These are phyloP conservation scores for Lentinula detonsa DNA, from an alignment of 768 basidiomycete species.

Conservation along the genomic window DNA sequence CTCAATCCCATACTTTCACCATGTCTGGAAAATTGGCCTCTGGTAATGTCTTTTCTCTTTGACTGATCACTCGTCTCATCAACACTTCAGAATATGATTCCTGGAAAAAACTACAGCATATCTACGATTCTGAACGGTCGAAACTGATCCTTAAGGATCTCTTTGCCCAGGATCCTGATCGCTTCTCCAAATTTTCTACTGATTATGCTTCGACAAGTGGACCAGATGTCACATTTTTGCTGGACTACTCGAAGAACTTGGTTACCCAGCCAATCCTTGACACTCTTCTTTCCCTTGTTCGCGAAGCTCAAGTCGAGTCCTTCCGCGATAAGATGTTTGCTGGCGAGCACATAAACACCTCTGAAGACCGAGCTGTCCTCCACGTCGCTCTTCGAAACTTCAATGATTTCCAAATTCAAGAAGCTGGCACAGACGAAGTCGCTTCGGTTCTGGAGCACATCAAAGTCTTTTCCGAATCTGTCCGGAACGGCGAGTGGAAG, in stretches of 20 bases:
- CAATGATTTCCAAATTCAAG: constrained; percentile 69
- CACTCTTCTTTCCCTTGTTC: constrained; percentile 71
- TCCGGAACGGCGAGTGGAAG: constrained; percentile 88
- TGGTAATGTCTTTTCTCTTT: constrained; percentile 24
- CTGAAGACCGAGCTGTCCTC: constrained; percentile 94
- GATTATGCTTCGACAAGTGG: constrained; percentile 65
- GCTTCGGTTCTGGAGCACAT: constrained; percentile 83
- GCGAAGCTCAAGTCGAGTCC: constrained; percentile 81
- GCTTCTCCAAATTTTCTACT: constrained; percentile 82
- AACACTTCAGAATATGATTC: constrained; percentile 64
- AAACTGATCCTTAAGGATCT: constrained; percentile 87
- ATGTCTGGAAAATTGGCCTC: constrained; percentile 67
- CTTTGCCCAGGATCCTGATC: constrained; percentile 80
- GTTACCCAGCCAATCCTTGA: constrained; percentile 81
- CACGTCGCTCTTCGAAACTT: constrained; percentile 89
- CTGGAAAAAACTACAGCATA: constrained; percentile 87
- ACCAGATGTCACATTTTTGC: constrained; percentile 71
- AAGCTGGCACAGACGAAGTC: constrained; percentile 82
- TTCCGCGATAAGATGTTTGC: constrained; percentile 91
- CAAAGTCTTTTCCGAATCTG: constrained; percentile 77
- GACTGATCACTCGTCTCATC: constrained; percentile 1
- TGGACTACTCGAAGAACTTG: constrained; percentile 97
- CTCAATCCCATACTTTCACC: constrained; percentile 13
- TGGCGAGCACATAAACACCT: constrained; percentile 97
- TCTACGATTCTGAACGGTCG: constrained; percentile 67